These are phyloP conservation scores for Diversispora epigaea DNA, from an alignment of 192 early-diverging fungal species.

Conservation along the genomic window DNA sequence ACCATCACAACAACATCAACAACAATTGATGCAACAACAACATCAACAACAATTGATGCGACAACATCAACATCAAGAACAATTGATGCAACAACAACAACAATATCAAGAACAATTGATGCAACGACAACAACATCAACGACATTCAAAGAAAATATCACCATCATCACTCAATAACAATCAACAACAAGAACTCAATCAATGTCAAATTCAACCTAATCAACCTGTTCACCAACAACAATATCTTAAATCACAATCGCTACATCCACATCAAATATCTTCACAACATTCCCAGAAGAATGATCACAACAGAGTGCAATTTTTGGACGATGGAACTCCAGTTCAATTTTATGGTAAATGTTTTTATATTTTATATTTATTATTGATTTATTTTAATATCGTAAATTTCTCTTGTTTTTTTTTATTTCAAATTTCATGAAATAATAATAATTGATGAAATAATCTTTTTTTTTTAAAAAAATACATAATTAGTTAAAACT, in stretches of 20 bases:
- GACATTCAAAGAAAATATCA: no score
- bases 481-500: no score
- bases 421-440: no score
- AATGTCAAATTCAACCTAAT: neutral
- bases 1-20: neutral
- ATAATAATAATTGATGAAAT: neutral
- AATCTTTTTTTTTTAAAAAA: no score
- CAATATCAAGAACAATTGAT: no score
- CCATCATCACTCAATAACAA: neutral
- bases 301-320: neutral
- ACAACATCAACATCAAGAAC: neutral
- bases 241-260: neutral
- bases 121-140: no score
- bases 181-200: no score
- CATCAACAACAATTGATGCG: neutral
- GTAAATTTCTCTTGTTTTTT: no score
- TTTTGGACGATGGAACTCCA: conserved; percentile 38
- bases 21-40: neutral
- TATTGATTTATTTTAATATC: no score
- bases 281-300: neutral
- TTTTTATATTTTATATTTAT: no score
- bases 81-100: no score
- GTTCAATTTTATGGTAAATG: conserved; percentile 44
- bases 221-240: no score
- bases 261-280: neutral